Evolutionary conservation across 805 yeast genomes (phyloP).

Genomic region (Saccharomycopsis javanensis): DNA sequence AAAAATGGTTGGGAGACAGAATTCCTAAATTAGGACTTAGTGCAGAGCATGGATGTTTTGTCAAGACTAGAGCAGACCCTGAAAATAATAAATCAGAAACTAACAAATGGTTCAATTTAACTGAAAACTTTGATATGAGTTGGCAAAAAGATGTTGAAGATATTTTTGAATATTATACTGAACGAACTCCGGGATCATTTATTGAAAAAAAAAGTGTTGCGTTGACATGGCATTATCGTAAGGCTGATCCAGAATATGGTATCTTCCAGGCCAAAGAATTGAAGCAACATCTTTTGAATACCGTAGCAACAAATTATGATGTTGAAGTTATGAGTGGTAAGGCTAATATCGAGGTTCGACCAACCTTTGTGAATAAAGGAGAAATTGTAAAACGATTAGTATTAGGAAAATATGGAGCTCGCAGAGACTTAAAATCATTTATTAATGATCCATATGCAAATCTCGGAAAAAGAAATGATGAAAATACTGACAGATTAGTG

Average conservation of each 20-base stretch:
- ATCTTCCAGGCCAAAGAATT: constrained; percentile 73
- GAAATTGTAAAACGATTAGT: constrained; percentile 83
- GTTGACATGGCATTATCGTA: constrained; percentile 94
- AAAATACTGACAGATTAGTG: background rate
- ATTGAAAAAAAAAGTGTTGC: constrained; percentile 89
- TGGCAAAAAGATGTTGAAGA: constrained; percentile 85
- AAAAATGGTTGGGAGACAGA: constrained; percentile 72
- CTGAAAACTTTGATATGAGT: constrained; percentile 77
- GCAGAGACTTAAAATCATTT: constrained; percentile 26
- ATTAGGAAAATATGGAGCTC: constrained; percentile 26
- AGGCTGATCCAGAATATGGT: constrained; percentile 91
- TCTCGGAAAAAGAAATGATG: background rate
- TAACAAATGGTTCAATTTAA: constrained; percentile 70
- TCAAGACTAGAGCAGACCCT: constrained; percentile 45
- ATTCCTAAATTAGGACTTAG: constrained; percentile 63
- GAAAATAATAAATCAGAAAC: constrained; percentile 31
- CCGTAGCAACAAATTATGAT: constrained; percentile 57
- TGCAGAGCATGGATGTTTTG: constrained; percentile 97
- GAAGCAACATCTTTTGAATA: constrained; percentile 48
- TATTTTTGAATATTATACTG: constrained; percentile 66
- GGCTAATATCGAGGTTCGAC: constrained; percentile 96
- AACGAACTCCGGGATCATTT: constrained; percentile 81
- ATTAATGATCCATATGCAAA: background rate
- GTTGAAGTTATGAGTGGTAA: constrained; percentile 96
- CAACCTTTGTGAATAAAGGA: constrained; percentile 90